Conservation (phyloP, 441 rosid genomes). For the Capsella rubella region DNA sequence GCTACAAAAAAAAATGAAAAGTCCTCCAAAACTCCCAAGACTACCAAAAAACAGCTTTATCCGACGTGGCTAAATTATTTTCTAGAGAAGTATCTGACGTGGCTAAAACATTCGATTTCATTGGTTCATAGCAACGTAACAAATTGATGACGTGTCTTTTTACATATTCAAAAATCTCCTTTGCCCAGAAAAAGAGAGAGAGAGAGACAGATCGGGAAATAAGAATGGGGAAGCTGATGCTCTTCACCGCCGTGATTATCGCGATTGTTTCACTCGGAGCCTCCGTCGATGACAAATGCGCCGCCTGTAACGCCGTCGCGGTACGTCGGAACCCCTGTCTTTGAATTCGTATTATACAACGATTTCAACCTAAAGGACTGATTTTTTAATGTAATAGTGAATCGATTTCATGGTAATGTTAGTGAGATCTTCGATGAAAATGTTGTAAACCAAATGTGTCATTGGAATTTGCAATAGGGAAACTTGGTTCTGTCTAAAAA, state of each 20-base stretch:
- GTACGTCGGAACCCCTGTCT: conserved; percentile 47
- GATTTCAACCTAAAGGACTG: too few species aligned
- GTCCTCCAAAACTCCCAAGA: too few species aligned
- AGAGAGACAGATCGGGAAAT: conserved; percentile 2
- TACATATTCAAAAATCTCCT: conserved; percentile 15
- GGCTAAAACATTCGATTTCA: conserved; percentile 4
- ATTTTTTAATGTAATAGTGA: too few species aligned
- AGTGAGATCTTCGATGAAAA: too few species aligned
- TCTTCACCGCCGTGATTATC: conserved; percentile 46
- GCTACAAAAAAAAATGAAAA: too few species aligned
- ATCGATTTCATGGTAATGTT: too few species aligned
- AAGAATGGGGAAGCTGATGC: conserved; percentile 49
- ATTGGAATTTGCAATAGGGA: too few species aligned
- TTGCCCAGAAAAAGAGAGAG: neutral
- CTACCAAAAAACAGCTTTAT: too few species aligned
- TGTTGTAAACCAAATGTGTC: too few species aligned
- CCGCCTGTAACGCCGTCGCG: conserved; percentile 90
- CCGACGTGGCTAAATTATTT: neutral
- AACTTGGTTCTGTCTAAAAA: neutral
- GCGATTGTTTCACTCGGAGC: conserved; percentile 46
- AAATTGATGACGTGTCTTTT: conserved; percentile 34
- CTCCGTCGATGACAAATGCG: conserved; percentile 77
- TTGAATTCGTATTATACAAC: neutral
- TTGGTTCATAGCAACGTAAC: conserved; percentile 24
- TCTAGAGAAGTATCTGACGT: neutral